Conservation (phyloP, 129 eudicot genomes). For the Lactuca sativa region DNA sequence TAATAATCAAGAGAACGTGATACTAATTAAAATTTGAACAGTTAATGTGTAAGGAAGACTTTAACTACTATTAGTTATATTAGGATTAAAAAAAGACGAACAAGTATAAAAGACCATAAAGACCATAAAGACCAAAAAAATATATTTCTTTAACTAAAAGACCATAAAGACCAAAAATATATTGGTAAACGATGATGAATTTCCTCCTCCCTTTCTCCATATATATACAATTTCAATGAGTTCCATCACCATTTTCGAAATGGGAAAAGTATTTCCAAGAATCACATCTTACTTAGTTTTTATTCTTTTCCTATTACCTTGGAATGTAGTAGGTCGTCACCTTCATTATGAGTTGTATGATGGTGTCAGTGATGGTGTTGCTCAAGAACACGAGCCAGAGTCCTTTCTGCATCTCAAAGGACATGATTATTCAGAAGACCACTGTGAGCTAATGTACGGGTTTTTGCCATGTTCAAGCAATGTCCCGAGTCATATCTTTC, state of each 20-base stretch:
- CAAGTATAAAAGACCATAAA: background rate
- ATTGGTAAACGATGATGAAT: background rate
- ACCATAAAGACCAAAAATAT: background rate
- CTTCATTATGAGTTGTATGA: constrained; percentile 27
- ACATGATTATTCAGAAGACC: constrained; percentile 26
- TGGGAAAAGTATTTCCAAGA: constrained; percentile 19
- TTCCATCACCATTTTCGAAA: background rate
- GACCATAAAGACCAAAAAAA: background rate
- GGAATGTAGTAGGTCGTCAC: constrained; percentile 24
- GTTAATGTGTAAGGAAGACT: background rate
- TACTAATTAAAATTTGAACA: background rate
- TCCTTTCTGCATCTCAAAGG: constrained; percentile 27
- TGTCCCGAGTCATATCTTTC: constrained; percentile 52
- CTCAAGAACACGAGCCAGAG: constrained; percentile 9
- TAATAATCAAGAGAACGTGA: background rate
- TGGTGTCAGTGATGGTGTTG: constrained; percentile 34
- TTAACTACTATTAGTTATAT: background rate
- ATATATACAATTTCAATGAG: background rate
- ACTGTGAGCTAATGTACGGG: constrained; percentile 68
- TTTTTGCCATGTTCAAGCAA: constrained; percentile 78
- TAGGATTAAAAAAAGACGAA: constrained; percentile 6
- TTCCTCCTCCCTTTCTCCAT: background rate
- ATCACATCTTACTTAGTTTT: constrained; percentile 6
- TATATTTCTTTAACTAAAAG: background rate
- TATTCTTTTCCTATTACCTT: constrained; percentile 27